Conservation (phyloP, 1,284 basidiomycete genomes). For the Peniophora sp. region DNA sequence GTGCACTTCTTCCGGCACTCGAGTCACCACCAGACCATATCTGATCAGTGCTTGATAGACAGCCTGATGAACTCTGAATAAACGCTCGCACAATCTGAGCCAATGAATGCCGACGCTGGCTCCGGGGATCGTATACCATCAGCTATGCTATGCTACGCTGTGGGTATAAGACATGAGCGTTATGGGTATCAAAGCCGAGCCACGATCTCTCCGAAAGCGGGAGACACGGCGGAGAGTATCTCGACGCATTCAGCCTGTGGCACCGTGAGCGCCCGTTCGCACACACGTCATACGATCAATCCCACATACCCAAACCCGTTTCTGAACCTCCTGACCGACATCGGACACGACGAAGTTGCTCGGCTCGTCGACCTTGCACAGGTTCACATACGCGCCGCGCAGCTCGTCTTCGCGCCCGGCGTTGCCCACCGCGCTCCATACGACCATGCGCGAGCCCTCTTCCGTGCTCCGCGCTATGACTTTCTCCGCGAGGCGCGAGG, state of each 20-base stretch:
- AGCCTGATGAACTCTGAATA: too few relatives aligned
- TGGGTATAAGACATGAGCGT: too few relatives aligned
- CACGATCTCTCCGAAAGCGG: background rate
- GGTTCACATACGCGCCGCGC: constrained; percentile 29
- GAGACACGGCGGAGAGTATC: constrained; percentile 18
- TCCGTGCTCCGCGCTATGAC: constrained; percentile 24
- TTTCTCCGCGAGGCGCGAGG: constrained; percentile 18
- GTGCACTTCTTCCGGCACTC: too few relatives aligned
- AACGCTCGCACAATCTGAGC: too few relatives aligned
- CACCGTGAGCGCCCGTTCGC: background rate
- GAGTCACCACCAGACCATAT: too few relatives aligned
- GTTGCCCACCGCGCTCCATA: constrained; percentile 31
- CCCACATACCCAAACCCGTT: constrained; percentile 31
- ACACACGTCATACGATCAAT: constrained; percentile 8
- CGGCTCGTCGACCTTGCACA: constrained; percentile 24
- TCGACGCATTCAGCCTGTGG: constrained; percentile 23
- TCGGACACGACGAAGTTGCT: constrained; percentile 37
- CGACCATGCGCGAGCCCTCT: constrained; percentile 31
- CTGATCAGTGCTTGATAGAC: too few relatives aligned
- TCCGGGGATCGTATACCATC: too few relatives aligned
- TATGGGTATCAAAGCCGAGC: too few relatives aligned
- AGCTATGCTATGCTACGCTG: too few relatives aligned
- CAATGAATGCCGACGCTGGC: too few relatives aligned
- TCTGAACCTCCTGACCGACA: constrained; percentile 30
- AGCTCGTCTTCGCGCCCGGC: constrained; percentile 16